phyloP scores from a whole-genome alignment of 768 basidiomycete genomes.

The Lactarius akahatsu region DNA sequence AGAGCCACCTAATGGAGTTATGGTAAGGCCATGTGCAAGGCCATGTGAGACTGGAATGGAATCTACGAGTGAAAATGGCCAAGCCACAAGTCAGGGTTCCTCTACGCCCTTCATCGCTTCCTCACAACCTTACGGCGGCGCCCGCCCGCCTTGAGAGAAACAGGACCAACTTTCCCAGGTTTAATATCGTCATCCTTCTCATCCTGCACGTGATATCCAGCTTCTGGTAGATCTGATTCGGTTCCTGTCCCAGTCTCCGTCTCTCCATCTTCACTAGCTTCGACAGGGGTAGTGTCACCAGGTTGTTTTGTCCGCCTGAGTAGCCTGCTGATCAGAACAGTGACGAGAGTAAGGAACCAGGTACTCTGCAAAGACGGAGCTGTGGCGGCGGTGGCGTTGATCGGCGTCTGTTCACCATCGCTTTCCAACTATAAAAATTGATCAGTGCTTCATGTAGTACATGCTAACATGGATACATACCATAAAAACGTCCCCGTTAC shows the following conservation, averaged over 20 bases:
- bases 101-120: constrained; percentile 42
- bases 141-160: constrained; percentile 57
- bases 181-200: constrained; percentile 33
- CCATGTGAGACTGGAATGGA: constrained; percentile 1
- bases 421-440: constrained; percentile 51
- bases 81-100: neutral
- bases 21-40: neutral
- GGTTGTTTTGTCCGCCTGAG: constrained; percentile 23
- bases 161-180: constrained; percentile 36
- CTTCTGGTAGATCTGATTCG: constrained; percentile 41
- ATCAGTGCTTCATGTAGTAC: constrained; percentile 12
- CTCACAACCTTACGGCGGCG: constrained; percentile 59
- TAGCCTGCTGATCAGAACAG: constrained; percentile 34
- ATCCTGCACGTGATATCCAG: constrained; percentile 39
- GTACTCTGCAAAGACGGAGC: constrained; percentile 60
- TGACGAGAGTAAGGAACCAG: constrained; percentile 62
- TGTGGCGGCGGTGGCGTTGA: constrained; percentile 45
- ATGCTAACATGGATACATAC: constrained; percentile 44
- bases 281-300: neutral
- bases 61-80: neutral
- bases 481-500: constrained; percentile 63
- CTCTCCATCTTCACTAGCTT: constrained; percentile 43
- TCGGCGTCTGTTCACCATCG: constrained; percentile 52
- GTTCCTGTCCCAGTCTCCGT: constrained; percentile 48
- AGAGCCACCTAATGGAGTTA: neutral